Evolutionary conservation across 371 early-diverging fungal genomes (phyloP).

Genomic region (Vairimorpha apis): DNA sequence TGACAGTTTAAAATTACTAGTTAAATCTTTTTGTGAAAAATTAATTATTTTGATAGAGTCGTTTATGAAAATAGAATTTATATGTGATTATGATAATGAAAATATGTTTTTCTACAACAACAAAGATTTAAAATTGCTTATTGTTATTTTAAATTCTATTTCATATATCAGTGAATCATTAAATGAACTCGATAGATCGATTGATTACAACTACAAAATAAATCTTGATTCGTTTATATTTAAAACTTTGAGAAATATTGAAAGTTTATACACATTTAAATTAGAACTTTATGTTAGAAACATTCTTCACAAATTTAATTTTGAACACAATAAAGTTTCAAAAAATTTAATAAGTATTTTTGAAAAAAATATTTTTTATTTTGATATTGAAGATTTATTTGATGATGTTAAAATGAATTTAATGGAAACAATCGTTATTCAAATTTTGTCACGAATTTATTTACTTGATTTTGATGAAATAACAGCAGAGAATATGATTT

Average conservation of each 20-base stretch:
- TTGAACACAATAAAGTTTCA: slow-evolving; percentile 3
- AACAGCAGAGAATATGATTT: slow-evolving; percentile 30
- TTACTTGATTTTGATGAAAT: slow-evolving; percentile 28
- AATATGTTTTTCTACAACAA: slow-evolving; percentile 7
- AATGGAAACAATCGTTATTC: slow-evolving; percentile 35
- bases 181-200: not conserved
- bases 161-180: slow-evolving; percentile 4
- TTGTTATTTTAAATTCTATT: not conserved
- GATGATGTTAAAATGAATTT: slow-evolving; percentile 31
- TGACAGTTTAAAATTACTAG: slow-evolving; percentile 10
- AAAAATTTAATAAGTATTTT: slow-evolving; percentile 31
- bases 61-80: slow-evolving; percentile 21
- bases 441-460: slow-evolving; percentile 33
- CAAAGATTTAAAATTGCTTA: not conserved
- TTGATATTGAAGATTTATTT: slow-evolving; percentile 12
- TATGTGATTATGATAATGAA: slow-evolving; percentile 40
- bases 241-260: slow-evolving; percentile 6
- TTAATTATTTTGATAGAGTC: slow-evolving; percentile 4
- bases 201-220: not conserved
- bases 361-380: slow-evolving; percentile 20
- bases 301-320: slow-evolving; percentile 10
- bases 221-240: slow-evolving; percentile 3
- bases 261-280: not conserved
- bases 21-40: slow-evolving; percentile 11
- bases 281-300: slow-evolving; percentile 16